Percentiles rank a stretch among this genome's conserved stretches.
Conservation (phyloP, 495 filamentous ascomycete genomes). For the Trypethelium eluteriae region DNA sequence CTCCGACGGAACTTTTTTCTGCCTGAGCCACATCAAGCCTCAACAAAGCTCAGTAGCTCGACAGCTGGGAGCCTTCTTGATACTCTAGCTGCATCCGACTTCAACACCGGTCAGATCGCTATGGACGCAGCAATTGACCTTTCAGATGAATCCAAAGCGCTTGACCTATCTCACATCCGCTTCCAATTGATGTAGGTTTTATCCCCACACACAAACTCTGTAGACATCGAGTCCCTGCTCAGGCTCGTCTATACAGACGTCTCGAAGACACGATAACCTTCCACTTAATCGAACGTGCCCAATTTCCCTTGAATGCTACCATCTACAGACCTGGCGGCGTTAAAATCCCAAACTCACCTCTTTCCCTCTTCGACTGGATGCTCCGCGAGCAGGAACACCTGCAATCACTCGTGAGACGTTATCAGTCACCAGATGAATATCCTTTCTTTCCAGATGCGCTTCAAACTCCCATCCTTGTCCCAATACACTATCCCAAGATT, state of each 20-base stretch:
- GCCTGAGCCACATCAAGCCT: not conserved
- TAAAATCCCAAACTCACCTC: conserved; percentile 58
- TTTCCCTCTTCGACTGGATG: conserved; percentile 91
- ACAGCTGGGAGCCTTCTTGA: not conserved
- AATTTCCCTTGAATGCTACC: conserved; percentile 86
- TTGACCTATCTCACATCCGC: conserved; percentile 87
- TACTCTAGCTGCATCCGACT: not conserved
- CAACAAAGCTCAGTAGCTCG: not conserved
- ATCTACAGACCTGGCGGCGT: conserved; percentile 81
- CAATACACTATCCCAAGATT: conserved; percentile 83
- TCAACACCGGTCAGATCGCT: conserved; percentile 17
- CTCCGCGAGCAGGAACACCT: conserved; percentile 80
- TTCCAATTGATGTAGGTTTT: conserved; percentile 81
- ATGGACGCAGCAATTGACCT: conserved; percentile 94
- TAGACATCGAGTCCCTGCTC: not conserved
- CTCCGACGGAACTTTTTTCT: not conserved
- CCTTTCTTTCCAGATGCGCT: conserved; percentile 88
- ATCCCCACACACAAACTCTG: conserved; percentile 8
- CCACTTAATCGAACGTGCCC: conserved; percentile 93
- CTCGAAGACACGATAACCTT: conserved; percentile 98
- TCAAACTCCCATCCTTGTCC: conserved; percentile 71
- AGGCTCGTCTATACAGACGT: conserved; percentile 50
- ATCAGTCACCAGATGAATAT: conserved; percentile 93
- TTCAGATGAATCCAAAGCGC: conserved; percentile 68
- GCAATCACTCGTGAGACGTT: conserved; percentile 91